A percentile compares a stretch with the other conserved stretches of the same genome.
These are phyloP conservation scores for Musa acuminata DNA, from an alignment of 176 grass and related monocot species.

Conservation along the genomic window DNA sequence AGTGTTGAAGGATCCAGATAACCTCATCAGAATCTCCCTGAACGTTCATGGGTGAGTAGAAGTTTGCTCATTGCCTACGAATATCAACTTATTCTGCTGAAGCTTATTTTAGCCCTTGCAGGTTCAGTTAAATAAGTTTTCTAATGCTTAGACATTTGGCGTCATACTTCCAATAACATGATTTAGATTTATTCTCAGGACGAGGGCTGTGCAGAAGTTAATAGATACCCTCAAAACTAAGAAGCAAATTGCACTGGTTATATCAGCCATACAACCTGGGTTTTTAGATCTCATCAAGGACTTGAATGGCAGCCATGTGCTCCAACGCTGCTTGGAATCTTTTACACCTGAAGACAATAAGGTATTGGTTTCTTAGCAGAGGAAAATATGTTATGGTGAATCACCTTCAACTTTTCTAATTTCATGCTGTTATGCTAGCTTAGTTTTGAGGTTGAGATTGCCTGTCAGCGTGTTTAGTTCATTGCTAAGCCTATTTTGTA, in stretches of 20 bases:
- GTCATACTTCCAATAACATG: not conserved
- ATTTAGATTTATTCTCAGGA: constrained; percentile 56
- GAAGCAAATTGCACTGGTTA: constrained; percentile 39
- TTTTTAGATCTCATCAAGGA: constrained; percentile 74
- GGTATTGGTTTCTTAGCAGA: constrained; percentile 29
- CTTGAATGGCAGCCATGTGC: constrained; percentile 81
- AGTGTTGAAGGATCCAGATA: constrained; percentile 37
- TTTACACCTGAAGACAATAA: constrained; percentile 70
- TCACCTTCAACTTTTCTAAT: too few relatives aligned
- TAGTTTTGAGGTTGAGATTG: too few relatives aligned
- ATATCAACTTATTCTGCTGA: not conserved
- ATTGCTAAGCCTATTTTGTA: too few relatives aligned
- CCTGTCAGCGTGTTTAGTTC: too few relatives aligned
- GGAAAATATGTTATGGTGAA: not conserved
- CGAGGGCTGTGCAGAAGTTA: constrained; percentile 80
- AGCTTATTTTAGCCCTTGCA: not conserved
- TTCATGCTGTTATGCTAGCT: too few relatives aligned
- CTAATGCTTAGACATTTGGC: constrained; percentile 4
- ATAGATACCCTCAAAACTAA: constrained; percentile 59
- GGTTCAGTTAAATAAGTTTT: not conserved
- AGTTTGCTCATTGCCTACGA: not conserved
- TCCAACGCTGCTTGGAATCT: constrained; percentile 64
- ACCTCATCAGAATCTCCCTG: constrained; percentile 48
- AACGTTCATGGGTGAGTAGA: constrained; percentile 66
- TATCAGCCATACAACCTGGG: constrained; percentile 43